A percentile compares a stretch with the other conserved stretches of the same genome.
Evolutionary conservation across 306 rosid species (phyloP).

Genomic region (Rosa lucieae): DNA sequence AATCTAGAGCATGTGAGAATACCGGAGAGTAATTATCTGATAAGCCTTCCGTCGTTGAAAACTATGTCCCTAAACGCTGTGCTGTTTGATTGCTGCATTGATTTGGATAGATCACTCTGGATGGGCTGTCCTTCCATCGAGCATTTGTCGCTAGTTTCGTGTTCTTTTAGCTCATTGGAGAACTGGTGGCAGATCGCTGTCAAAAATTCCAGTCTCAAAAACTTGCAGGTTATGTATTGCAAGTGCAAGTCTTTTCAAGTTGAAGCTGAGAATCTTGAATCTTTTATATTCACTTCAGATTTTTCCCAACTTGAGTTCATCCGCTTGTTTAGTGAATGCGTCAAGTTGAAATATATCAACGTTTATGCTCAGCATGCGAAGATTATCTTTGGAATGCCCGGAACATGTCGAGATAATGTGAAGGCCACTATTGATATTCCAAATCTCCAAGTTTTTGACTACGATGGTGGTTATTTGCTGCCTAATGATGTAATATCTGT

Average conservation of each 20-base stretch:
- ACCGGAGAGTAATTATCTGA: background rate
- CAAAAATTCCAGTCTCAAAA: background rate
- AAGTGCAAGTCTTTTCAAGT: background rate
- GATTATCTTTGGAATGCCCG: background rate
- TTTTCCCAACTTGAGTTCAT: background rate
- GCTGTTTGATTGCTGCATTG: background rate
- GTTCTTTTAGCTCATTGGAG: background rate
- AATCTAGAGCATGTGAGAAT: background rate
- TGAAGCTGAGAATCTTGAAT: background rate
- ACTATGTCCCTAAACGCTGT: background rate
- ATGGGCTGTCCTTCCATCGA: background rate
- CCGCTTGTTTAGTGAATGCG: background rate
- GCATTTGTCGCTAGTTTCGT: background rate
- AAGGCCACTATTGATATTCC: background rate
- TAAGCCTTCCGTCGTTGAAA: background rate
- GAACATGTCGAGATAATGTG: background rate
- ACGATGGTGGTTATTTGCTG: background rate
- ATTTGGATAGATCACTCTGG: background rate
- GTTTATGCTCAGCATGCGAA: background rate
- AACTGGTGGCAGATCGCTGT: background rate
- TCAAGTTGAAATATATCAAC: background rate
- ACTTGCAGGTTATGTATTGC: background rate
- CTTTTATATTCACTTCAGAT: background rate
- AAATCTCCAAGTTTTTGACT: background rate
- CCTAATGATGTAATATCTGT: background rate